Evolutionary conservation across 148 eudicot genomes (phyloP), one percentile per base, ranked within the genome.

Genomic region (Diospyros lotus): DNA sequence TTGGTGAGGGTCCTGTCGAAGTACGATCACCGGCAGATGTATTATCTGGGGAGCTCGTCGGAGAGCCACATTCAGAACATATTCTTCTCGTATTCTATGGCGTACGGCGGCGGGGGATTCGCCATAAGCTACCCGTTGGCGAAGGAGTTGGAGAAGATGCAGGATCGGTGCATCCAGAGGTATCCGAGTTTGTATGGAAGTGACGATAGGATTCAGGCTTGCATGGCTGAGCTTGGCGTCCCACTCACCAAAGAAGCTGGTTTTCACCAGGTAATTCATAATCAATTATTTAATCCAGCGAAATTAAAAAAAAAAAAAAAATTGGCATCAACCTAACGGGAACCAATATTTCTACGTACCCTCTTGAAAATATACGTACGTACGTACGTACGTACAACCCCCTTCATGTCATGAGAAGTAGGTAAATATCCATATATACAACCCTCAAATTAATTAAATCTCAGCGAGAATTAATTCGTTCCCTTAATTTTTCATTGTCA

Each of bases 11-110:
- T 88, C 4, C 70, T 88, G 41, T 71, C 78, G 13, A 88, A 88
- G 71, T 88, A 88, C 45, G 88, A 88, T 69, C 89, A 88, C 48
- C 73, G 55, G 5, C 88, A 88, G 79, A 79, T 75, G 9, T 88
- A 86, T 51, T 88, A 86, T 52, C 75, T 88, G 1, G 89, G 92
- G 59, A 78, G 86, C 72, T 74, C 75, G 43, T 88, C 89, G 1
- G 91, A 88, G 74, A 86, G 87, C 48, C 91, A 88, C 55, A 80
- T 86, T n/a, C 91, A 88, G 72, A 88, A 88, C 52, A 88, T 88
- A 9, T 75, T 55, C 56, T 82, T 82, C 73, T 82, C 84, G 1
- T 82, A 82, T 9, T 17, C 73, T 0, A 82, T 82, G 84, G 84
- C 84, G 0, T 82, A 64, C 52, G 84, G 84, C 0, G 84, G 84